Base-by-base conservation (phyloP, 1,284 basidiomycete genomes). In the Schizophyllum amplum region DNA sequence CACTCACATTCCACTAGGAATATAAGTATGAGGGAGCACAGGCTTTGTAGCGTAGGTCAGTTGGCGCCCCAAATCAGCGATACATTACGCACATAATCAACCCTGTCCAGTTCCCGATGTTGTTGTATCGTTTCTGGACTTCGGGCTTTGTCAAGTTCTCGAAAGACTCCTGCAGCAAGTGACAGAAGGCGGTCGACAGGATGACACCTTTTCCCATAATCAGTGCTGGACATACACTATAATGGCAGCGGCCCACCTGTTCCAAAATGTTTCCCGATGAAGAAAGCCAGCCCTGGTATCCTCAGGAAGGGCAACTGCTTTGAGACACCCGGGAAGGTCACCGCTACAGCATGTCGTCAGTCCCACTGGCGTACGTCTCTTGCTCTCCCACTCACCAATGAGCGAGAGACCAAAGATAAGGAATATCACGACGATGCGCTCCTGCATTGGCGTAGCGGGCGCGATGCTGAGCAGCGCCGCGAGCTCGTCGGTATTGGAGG, bases 221-320 rank as follows among this genome's bases (percentile, higher is more conserved):
- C n/a, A n/a, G n/a, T n/a, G n/a, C n/a, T n/a, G n/a, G n/a, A n/a
- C n/a, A n/a, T n/a, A n/a, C n/a, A n/a, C n/a, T n/a, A n/a, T n/a
- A n/a, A n/a, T n/a, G n/a, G n/a, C n/a, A n/a, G 5, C 24, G 42
- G 50, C 54, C n/a, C 53, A 78, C 83, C 86, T 17, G 88, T 91
- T 26, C 89, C 88, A 63, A 90, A 90, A 66, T 91, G 88, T 64
- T 90, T 91, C 49, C 86, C 86, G 24, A 88, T 74, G 68, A 91
- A 90, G 67, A 91, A 91, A 20, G 85, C 63, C 17, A 86, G 72
- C 17, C 77, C 75, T 1, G 86, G 87, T 61, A 89, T 82, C 50
- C 76, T 75, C 20, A 89, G 63, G 56, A 75, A 75, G 1, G 73
- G 71, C 5, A 78, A 65, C 4, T 75, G 75, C 57, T 80, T 80